Evolutionary conservation across 129 eudicot species (phyloP), one percentile per base, ranked within the genome.

Genomic region (Arctium lappa): DNA sequence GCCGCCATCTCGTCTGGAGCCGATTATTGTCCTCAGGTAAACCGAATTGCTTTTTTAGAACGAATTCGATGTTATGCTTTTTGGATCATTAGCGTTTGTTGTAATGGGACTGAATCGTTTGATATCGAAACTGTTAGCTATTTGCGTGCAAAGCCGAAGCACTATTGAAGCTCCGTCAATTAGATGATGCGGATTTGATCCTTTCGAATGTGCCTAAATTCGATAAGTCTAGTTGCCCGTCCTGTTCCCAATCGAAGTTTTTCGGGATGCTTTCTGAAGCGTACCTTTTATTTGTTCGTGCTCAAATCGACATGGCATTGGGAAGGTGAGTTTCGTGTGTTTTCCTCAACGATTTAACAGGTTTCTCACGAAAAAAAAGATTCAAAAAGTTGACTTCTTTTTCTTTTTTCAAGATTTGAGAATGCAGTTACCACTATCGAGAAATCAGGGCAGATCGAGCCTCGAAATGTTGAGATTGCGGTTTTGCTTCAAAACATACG

Each of bases 141-240:
- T 87, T 81, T 73, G 91, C 98, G 29, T 90, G 98, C 84, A 90
- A 87, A 91, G 98, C 99, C 10, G 99, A 96, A 91, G 97, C 95
- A 6, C 91, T 88, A 62, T 86, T 93, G 82, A 93, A 93, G 89
- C 94, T 93, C 72, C 91, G 78, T 38, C 91, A 88, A 81, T 78
- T 93, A 78, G 90, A 91, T 73, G 95, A 90, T 63, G 97, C 98
- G 8, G 90, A 85, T 63, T 33, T 34, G 38, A 74, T 84, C 37
- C 34, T 95, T 39, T 85, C 85, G 71, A 80, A 84, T 42, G 11
- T 85, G 62, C 89, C 93, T 30, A 89, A 86, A 73, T 83, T 87
- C 29, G 89, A 86, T 73, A 73, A 88, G 7, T 80, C 80, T 53
- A 76, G 74, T 6, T 80, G 79, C 27, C 48, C 11, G 0, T 80